A percentile compares a stretch with the other conserved stretches of the same genome.
Evolutionary conservation across 1,284 basidiomycete species (phyloP).

Genomic region (Inonotus obliquus): DNA sequence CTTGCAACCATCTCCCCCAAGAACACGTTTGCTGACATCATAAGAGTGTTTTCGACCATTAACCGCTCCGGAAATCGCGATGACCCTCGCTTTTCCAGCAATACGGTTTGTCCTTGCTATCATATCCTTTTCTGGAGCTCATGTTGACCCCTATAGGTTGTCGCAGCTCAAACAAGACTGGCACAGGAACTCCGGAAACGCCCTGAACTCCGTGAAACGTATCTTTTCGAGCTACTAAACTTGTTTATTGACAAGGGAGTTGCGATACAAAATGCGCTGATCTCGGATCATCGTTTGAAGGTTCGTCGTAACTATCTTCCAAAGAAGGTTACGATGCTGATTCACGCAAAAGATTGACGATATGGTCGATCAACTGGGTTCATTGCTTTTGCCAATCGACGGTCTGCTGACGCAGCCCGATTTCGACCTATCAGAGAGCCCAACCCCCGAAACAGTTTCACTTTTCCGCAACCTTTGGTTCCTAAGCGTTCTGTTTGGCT

Average conservation of each 20-base stretch:
- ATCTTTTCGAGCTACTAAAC: slow-evolving; percentile 81
- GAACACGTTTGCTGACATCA: slow-evolving; percentile 79
- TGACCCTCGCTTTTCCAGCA: slow-evolving; percentile 80
- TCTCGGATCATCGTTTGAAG: slow-evolving; percentile 60
- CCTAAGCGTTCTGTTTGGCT: slow-evolving; percentile 81
- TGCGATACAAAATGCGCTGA: slow-evolving; percentile 78
- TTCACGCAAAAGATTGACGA: slow-evolving; percentile 56
- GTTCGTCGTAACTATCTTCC: slow-evolving; percentile 29
- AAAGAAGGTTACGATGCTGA: too few relatives aligned
- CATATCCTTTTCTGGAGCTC: neutral
- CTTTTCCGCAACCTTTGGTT: slow-evolving; percentile 97
- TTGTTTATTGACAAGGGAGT: slow-evolving; percentile 92
- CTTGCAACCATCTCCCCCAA: slow-evolving; percentile 79
- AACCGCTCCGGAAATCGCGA: slow-evolving; percentile 82
- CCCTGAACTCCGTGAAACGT: slow-evolving; percentile 73
- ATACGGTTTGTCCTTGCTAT: slow-evolving; percentile 51
- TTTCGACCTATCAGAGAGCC: slow-evolving; percentile 58
- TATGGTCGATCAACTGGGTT: slow-evolving; percentile 81
- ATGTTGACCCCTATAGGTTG: slow-evolving; percentile 43
- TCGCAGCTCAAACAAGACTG: slow-evolving; percentile 85
- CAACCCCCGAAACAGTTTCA: slow-evolving; percentile 64
- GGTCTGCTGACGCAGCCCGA: slow-evolving; percentile 77
- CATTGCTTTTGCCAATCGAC: slow-evolving; percentile 86
- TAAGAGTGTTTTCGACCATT: slow-evolving; percentile 81
- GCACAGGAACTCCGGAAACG: slow-evolving; percentile 72